These are phyloP conservation scores for Ustilago shanxiensis DNA, from an alignment of 1,284 basidiomycete species.

Conservation along the genomic window DNA sequence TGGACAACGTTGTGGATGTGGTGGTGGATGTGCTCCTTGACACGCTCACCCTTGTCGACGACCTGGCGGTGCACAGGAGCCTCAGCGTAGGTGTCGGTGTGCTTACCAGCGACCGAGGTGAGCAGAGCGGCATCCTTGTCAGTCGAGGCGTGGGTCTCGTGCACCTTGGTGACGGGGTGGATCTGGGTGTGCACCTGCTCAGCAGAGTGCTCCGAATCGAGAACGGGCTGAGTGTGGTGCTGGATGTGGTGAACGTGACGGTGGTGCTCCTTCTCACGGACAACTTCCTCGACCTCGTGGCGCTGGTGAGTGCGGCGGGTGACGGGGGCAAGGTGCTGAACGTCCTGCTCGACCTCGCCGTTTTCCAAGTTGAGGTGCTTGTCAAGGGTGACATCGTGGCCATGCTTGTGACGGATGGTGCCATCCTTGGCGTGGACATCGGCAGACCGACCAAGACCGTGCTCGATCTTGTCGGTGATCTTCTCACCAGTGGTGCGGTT, in stretches of 20 bases:
- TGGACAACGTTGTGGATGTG: slow-evolving; percentile 70
- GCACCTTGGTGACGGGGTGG: slow-evolving; percentile 62
- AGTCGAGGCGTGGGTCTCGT: slow-evolving; percentile 67
- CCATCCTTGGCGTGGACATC: slow-evolving; percentile 54
- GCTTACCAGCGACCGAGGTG: slow-evolving; percentile 62
- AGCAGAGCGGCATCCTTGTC: slow-evolving; percentile 69
- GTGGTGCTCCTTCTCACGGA: slow-evolving; percentile 68
- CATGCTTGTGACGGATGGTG: slow-evolving; percentile 43
- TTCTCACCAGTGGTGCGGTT: slow-evolving; percentile 28
- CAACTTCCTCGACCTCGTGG: slow-evolving; percentile 70
- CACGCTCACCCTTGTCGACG: slow-evolving; percentile 69
- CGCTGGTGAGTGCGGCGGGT: slow-evolving; percentile 65
- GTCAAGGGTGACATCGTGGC: slow-evolving; percentile 39
- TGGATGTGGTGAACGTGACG: slow-evolving; percentile 69
- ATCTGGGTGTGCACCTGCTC: slow-evolving; percentile 63
- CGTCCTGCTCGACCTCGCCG: slow-evolving; percentile 68
- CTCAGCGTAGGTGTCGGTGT: slow-evolving; percentile 60
- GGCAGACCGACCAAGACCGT: slow-evolving; percentile 46
- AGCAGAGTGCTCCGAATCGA: slow-evolving; percentile 66
- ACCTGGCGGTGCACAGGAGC: slow-evolving; percentile 61
- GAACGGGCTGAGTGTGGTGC: slow-evolving; percentile 70
- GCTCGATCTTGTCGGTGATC: slow-evolving; percentile 45
- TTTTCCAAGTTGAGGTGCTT: slow-evolving; percentile 60
- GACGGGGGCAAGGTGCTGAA: slow-evolving; percentile 69
- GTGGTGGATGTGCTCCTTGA: slow-evolving; percentile 67